These are phyloP conservation scores for Phytophthora pinifolia DNA, from an alignment of 352 stramenopile species.

Conservation along the genomic window DNA sequence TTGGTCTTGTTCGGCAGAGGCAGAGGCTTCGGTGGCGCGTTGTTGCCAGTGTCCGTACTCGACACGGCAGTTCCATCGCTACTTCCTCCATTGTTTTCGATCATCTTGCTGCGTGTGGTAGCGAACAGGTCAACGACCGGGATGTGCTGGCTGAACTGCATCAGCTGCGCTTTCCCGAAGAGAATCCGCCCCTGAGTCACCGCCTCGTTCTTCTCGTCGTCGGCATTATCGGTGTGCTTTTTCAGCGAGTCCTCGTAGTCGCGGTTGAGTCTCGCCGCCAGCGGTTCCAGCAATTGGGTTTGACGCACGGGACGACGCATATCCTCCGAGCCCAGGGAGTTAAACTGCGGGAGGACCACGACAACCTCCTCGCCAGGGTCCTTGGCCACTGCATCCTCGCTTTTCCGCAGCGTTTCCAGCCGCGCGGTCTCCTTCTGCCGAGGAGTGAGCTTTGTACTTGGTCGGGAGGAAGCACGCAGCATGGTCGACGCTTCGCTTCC, in stretches of 20 bases:
- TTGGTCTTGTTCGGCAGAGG: conserved; percentile 44
- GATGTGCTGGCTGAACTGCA: conserved; percentile 38
- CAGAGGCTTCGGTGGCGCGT: conserved; percentile 22
- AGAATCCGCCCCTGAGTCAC: conserved; percentile 40
- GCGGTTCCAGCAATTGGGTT: conserved; percentile 54
- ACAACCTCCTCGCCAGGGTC: conserved; percentile 37
- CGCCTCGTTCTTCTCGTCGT: conserved; percentile 22
- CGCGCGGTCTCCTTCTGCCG: conserved; percentile 30
- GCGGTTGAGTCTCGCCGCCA: conserved; percentile 52
- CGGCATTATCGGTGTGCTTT: conserved; percentile 28
- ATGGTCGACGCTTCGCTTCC: conserved; percentile 18
- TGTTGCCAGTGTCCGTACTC: conserved; percentile 11
- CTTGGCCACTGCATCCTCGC: conserved; percentile 7
- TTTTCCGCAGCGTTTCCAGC: conserved; percentile 32
- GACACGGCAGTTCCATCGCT: not conserved
- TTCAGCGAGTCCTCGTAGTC: conserved; percentile 55
- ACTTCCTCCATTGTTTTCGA: conserved; percentile 13
- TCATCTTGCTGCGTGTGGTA: conserved; percentile 39
- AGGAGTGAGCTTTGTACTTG: conserved; percentile 16
- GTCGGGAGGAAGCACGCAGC: conserved; percentile 28
- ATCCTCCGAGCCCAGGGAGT: conserved; percentile 64
- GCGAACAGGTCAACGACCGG: conserved; percentile 42
- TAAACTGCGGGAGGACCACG: conserved; percentile 58
- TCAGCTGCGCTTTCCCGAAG: conserved; percentile 51
- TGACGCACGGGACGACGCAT: conserved; percentile 50